These are phyloP conservation scores for Phlegmacium glaucopus DNA, from an alignment of 768 basidiomycete genomes.

Conservation along the genomic window DNA sequence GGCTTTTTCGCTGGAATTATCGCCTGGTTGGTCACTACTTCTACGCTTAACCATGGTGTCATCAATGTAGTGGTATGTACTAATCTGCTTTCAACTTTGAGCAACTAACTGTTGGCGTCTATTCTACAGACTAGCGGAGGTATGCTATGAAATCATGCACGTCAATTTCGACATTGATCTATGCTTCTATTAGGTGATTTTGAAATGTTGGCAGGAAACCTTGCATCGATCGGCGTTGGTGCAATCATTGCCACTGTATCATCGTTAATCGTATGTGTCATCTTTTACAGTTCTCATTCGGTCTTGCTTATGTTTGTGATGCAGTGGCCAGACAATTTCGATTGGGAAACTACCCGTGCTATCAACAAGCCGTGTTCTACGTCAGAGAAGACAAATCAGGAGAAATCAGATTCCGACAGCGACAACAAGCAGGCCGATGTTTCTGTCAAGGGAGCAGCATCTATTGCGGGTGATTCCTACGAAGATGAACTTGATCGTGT, in stretches of 20 bases:
- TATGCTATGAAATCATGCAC: too few relatives aligned
- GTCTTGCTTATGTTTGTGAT: slow-evolving; percentile 2
- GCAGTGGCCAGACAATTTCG: slow-evolving; percentile 78
- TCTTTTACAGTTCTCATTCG: background rate
- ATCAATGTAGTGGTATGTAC: slow-evolving; percentile 56
- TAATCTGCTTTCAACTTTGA: background rate
- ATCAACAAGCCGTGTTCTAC: slow-evolving; percentile 51
- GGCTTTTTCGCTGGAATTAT: slow-evolving; percentile 71
- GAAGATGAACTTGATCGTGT: slow-evolving; percentile 62
- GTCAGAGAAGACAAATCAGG: slow-evolving; percentile 18
- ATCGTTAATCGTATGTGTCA: slow-evolving; percentile 56
- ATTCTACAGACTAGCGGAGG: slow-evolving; percentile 41
- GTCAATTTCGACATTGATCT: too few relatives aligned
- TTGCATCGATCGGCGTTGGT: slow-evolving; percentile 81
- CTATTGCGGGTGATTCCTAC: slow-evolving; percentile 34
- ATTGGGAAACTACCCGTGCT: slow-evolving; percentile 75
- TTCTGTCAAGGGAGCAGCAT: slow-evolving; percentile 14
- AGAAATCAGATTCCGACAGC: slow-evolving; percentile 33
- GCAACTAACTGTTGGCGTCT: background rate
- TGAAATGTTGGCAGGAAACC: slow-evolving; percentile 84
- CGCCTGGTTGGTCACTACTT: slow-evolving; percentile 85
- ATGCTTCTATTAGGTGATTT: slow-evolving; percentile 26
- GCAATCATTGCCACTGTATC: slow-evolving; percentile 67
- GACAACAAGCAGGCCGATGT: slow-evolving; percentile 33
- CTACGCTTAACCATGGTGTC: slow-evolving; percentile 60